Base-by-base conservation (phyloP, 345 rosid genomes). In the Hibiscus trionum region DNA sequence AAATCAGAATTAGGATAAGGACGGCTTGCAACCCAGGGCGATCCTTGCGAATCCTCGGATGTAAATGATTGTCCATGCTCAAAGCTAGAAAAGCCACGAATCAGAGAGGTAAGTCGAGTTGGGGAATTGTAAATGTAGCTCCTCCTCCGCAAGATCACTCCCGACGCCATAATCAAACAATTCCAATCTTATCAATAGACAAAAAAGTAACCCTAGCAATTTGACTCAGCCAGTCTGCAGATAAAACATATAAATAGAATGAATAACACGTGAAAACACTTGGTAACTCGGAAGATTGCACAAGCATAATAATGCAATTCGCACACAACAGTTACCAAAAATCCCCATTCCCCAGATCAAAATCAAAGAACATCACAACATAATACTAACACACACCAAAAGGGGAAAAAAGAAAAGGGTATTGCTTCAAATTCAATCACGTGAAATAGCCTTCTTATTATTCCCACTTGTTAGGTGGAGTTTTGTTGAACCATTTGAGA, bases 101-200 rank as follows among this genome's bases (percentile, higher is more conserved):
- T 64, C 53, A 81, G 71, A 69, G 58, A 75, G 56, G 83, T 31
- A 19, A 81, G 77, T 72, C 75, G 86, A 74, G 76, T 82, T 29
- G 80, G 62, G 73, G 77, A 79, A 66, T 66, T 74, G 0, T 80
- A 66, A 29, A 87, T 73, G 76, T 67, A 63, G 76, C 77, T 85
- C 81, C 80, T 88, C 81, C 86, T 86, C 53, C 80, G 75, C 70
- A 88, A 77, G 68, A 93, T 80, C 75, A 86, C 86, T 79, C 86
- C 82, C 10, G 93, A 88, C 76, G 91, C 89, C 98, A 93, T 93
- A 76, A 26, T 62, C 57, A 63, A 42, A 61, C 61, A 61, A 50
- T 47, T 61, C 63, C 52, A 52, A 69, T 61, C 60, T 70, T 57
- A 24, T 33, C 59, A 7, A 72, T 50, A 68, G 37, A 61, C 61